These are phyloP conservation scores for Pichia membranifaciens DNA, from an alignment of 805 yeast species.

Conservation along the genomic window DNA sequence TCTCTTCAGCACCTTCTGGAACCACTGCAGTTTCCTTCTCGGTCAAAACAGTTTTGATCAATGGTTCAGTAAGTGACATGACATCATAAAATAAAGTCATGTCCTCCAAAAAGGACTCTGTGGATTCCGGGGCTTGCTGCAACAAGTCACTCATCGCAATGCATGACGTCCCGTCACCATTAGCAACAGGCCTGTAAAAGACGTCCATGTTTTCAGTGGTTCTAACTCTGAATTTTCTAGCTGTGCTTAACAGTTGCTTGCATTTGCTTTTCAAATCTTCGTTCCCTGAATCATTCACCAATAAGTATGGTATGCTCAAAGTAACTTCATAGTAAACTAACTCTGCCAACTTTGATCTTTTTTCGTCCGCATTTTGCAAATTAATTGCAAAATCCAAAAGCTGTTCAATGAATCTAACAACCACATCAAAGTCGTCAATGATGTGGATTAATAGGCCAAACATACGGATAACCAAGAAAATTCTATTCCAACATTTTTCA, in stretches of 20 bases:
- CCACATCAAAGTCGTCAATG: conserved; percentile 36
- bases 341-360: conserved; percentile 59
- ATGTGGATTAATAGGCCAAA: conserved; percentile 62
- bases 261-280: conserved; percentile 29
- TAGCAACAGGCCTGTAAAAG: conserved; percentile 37
- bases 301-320: conserved; percentile 55
- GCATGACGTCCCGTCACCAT: conserved; percentile 3
- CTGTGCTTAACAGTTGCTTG: conserved; percentile 42
- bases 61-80: conserved; percentile 15
- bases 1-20: conserved; percentile 3
- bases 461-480: conserved; percentile 68
- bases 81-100: conserved; percentile 36
- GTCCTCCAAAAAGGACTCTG: conserved; percentile 38
- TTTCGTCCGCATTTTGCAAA: conserved; percentile 38
- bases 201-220: conserved; percentile 1
- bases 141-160: conserved; percentile 5
- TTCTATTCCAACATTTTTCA: conserved; percentile 46
- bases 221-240: conserved; percentile 26
- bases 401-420: conserved; percentile 41
- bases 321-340: conserved; percentile 58
- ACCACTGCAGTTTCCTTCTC: conserved; percentile 7
- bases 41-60: conserved; percentile 13
- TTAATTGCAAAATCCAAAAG: conserved; percentile 52
- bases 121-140: conserved; percentile 37
- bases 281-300: conserved; percentile 23